Evolutionary conservation across 129 eudicot genomes (phyloP), one percentile per base, ranked within the genome.

Genomic region (Deinandra increscens): DNA sequence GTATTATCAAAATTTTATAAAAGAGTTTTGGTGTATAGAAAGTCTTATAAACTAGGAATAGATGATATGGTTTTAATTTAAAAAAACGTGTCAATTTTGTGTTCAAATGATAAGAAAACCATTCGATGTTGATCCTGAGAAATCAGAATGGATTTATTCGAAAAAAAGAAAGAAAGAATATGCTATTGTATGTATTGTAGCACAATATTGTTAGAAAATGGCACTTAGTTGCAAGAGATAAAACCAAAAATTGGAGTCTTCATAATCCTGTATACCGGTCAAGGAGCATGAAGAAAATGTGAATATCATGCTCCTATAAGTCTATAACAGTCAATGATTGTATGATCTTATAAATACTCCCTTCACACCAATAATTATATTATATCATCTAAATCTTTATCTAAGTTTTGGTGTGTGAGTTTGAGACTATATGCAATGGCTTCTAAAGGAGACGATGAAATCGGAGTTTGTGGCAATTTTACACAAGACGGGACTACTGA

Each of bases 401-500:
- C 18, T 15, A 20, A 46, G n/a, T 20, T 15, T 4, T 23, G 20
- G 44, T 14, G 38, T 37, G 38, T 64, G 70, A 45, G 61, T n/a
- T 37, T 10, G 54, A 26, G 42, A 43, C 0, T 7, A 26, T 56
- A 58, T 9, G 19, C 7, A 13, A 68, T 76, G 85, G 45, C 53
- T 45, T 53, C 42, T 4, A 62, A 62, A 50, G 26, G 65, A 63
- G 87, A 34, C 3, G 84, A 75, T 13, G 90, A 81, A 72, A 74
- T 58, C 13, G 84, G 91, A 12, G 19, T 38, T 17, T 78, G 31
- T 4, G 83, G 80, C 22, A 82, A 74, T 50, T 90, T 82, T 72
- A 87, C 97, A 33, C 68, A 81, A 73, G 97, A 90, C 74, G 97
- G 97, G 43, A 87, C 91, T 5, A 75, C 74, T 3, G 89, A 90